These are phyloP conservation scores for Patellaria atrata DNA, from an alignment of 495 filamentous ascomycete genomes.

Conservation along the genomic window DNA sequence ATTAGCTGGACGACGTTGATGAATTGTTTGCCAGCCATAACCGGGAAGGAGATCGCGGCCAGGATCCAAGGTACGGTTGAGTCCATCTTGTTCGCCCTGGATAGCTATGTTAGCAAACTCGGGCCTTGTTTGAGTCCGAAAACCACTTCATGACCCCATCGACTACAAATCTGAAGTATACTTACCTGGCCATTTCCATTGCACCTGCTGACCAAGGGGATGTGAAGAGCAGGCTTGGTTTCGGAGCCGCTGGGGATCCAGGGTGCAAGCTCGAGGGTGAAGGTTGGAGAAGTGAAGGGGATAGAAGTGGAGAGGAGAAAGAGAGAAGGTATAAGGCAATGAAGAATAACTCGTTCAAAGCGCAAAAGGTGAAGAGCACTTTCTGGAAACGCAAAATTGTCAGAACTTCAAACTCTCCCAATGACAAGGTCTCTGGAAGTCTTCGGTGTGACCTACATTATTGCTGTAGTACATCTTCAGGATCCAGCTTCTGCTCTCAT, in stretches of 20 bases:
- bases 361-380: constrained; percentile 83
- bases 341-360: constrained; percentile 89
- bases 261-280: constrained; percentile 42
- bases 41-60: constrained; percentile 61
- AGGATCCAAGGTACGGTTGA: constrained; percentile 75
- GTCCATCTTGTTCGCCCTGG: constrained; percentile 76
- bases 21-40: constrained; percentile 84
- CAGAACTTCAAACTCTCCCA: constrained; percentile 3
- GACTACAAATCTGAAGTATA: neutral
- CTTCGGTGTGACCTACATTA: constrained; percentile 44
- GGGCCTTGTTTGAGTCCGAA: too few species aligned
- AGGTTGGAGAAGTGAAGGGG: constrained; percentile 57
- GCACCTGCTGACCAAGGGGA: constrained; percentile 83
- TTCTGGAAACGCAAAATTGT: constrained; percentile 36
- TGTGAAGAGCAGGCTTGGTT: constrained; percentile 53
- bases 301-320: constrained; percentile 77
- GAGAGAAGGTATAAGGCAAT: constrained; percentile 95
- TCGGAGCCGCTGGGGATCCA: constrained; percentile 50
- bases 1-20: constrained; percentile 91
- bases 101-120: constrained; percentile 4
- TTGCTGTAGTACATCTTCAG: constrained; percentile 94
- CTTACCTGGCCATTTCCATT: constrained; percentile 62
- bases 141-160: too few species aligned
- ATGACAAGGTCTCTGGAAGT: constrained; percentile 1
- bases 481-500: constrained; percentile 59